Percentiles rank a stretch among this genome's conserved stretches.
phyloP scores from a whole-genome alignment of 352 stramenopile genomes.

The Phytophthora cajani region DNA sequence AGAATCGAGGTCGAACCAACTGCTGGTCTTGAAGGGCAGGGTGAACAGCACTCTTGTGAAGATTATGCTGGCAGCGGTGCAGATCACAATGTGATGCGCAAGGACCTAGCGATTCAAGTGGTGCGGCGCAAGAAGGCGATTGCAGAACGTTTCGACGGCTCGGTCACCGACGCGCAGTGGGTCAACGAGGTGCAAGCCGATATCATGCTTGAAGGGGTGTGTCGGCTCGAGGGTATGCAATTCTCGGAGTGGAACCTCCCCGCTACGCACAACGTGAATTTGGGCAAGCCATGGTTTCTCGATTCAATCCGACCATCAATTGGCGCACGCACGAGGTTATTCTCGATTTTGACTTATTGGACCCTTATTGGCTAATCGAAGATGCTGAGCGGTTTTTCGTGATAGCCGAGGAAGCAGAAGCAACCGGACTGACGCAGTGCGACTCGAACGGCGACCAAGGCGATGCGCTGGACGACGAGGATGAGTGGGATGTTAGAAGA shows the following conservation, averaged over 20 bases:
- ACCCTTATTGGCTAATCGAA: neutral
- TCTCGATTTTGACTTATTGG: conserved; percentile 3
- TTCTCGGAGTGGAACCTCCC: conserved; percentile 20
- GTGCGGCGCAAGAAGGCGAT: conserved; percentile 9
- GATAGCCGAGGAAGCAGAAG: neutral
- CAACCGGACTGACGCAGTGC: neutral
- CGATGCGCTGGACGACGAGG: neutral
- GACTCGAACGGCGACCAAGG: neutral
- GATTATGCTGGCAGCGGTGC: conserved; percentile 11
- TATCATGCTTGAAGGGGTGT: conserved; percentile 2
- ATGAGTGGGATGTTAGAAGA: neutral
- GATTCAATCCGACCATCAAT: conserved; percentile 15
- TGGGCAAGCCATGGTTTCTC: conserved; percentile 22
- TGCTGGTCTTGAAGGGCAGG: conserved; percentile 2
- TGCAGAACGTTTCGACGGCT: conserved; percentile 7
- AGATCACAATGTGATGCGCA: conserved; percentile 15
- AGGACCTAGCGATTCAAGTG: neutral
- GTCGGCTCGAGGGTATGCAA: neutral
- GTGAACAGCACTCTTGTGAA: conserved; percentile 5
- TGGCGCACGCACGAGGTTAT: conserved; percentile 19
- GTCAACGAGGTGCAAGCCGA: conserved; percentile 14
- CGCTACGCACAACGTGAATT: conserved; percentile 9
- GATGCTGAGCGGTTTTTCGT: conserved; percentile 2
- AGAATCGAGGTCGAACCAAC: neutral
- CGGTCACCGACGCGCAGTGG: neutral